phyloP scores from a whole-genome alignment of 1,139 yeast genomes.

The Sugiyamaella xylanicola region DNA sequence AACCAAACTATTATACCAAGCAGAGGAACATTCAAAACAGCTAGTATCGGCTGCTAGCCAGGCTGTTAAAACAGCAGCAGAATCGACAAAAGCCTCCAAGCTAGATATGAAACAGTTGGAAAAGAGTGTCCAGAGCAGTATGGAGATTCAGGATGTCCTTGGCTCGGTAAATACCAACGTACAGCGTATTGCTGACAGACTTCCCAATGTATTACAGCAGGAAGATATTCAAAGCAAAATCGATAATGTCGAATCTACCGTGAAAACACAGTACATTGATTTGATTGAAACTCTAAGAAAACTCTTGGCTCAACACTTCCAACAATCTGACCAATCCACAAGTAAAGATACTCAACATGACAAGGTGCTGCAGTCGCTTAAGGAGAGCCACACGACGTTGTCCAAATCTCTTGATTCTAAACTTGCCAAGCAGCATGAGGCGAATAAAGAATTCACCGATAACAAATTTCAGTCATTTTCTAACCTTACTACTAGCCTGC shows the following conservation, averaged over 20 bases:
- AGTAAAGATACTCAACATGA: not conserved
- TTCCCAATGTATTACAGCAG: not conserved
- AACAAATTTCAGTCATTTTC: not conserved
- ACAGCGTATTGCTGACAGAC: not conserved
- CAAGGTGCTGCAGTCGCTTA: not conserved
- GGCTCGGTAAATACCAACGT: not conserved
- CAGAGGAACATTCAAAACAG: slow-evolving; percentile 3
- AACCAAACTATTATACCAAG: not conserved
- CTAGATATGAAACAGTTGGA: not conserved
- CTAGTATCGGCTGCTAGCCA: slow-evolving; percentile 4
- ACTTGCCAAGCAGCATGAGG: slow-evolving; percentile 1
- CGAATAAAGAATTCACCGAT: not conserved
- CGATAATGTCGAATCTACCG: not conserved
- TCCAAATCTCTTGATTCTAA: slow-evolving; percentile 3
- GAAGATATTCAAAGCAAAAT: not conserved
- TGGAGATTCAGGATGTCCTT: slow-evolving; percentile 7
- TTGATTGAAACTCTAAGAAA: not conserved
- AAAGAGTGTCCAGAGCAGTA: not conserved
- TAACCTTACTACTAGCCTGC: not conserved
- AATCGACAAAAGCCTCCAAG: not conserved
- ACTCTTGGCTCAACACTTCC: not conserved
- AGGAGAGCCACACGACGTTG: not conserved
- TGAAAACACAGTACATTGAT: slow-evolving; percentile 6
- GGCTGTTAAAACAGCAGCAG: not conserved
- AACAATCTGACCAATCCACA: not conserved